phyloP scores from a whole-genome alignment of 257 asterid genomes.

The Schizonepeta tenuifolia region DNA sequence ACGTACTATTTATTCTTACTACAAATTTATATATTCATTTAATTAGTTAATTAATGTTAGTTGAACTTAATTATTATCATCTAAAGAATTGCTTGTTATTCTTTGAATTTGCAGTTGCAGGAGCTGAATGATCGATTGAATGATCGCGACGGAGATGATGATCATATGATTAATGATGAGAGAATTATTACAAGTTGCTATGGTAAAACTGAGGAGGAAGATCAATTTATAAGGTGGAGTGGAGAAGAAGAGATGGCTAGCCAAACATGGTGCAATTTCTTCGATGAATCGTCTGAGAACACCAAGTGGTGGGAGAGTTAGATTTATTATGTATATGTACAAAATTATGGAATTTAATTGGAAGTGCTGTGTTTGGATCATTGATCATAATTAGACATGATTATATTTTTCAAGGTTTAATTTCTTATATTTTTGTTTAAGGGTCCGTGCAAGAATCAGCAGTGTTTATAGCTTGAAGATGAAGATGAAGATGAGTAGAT shows the following conservation, averaged over 20 bases:
- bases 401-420: too few species aligned
- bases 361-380: slow-evolving; percentile 5
- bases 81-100: not conserved
- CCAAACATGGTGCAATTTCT: slow-evolving; percentile 44
- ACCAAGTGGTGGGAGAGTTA: slow-evolving; percentile 54
- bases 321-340: too few species aligned
- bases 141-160: slow-evolving; percentile 9
- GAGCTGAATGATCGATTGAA: slow-evolving; percentile 41
- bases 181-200: slow-evolving; percentile 8
- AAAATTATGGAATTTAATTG: slow-evolving; percentile 2
- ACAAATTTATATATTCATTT: too few species aligned
- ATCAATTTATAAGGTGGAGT: slow-evolving; percentile 25
- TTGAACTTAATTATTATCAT: not conserved
- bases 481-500: not conserved
- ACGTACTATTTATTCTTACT: too few species aligned
- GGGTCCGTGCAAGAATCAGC: slow-evolving; percentile 15
- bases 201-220: slow-evolving; percentile 37
- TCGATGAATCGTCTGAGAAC: slow-evolving; percentile 34
- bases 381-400: not conserved
- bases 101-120: slow-evolving; percentile 34
- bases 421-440: not conserved
- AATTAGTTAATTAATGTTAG: too few species aligned
- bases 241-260: slow-evolving; percentile 38
- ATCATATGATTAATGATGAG: not conserved
- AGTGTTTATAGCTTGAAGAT: not conserved